Conservation (phyloP, 306 rosid species). For the Senna siamea region DNA sequence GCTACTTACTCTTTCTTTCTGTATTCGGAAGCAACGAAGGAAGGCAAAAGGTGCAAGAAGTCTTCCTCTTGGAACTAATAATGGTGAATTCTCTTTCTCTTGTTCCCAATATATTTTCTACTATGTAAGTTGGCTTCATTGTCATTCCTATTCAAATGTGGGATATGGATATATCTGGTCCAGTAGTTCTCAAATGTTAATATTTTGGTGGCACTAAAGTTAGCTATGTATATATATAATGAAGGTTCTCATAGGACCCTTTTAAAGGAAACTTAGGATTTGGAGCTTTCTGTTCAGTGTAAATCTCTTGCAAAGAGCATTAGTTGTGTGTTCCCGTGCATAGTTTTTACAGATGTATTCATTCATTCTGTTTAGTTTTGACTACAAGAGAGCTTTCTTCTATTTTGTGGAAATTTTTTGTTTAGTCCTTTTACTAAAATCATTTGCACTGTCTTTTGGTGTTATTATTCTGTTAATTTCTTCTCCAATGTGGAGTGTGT, state of each 20-base stretch:
- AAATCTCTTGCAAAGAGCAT: background rate
- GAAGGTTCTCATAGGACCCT: conserved; percentile 8
- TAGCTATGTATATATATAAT: background rate
- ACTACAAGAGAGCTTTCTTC: background rate
- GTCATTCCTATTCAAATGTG: background rate
- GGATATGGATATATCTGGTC: conserved; percentile 11
- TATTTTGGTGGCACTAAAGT: background rate
- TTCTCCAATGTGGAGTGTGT: background rate
- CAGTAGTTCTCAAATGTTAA: background rate
- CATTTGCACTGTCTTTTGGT: conserved; percentile 14
- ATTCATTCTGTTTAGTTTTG: background rate
- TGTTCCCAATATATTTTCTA: conserved; percentile 5
- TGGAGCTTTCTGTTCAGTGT: conserved; percentile 19
- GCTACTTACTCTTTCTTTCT: conserved; percentile 59
- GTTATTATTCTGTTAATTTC: conserved; percentile 13
- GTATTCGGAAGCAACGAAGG: conserved; percentile 62
- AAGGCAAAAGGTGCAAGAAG: conserved; percentile 51
- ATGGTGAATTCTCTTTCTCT: conserved; percentile 53
- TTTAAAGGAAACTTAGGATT: background rate
- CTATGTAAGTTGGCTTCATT: background rate
- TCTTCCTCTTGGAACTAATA: conserved; percentile 56
- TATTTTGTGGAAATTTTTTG: background rate
- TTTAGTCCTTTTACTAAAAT: conserved; percentile 1
- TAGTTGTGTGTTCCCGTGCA: background rate
- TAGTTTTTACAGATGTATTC: background rate